phyloP scores from a whole-genome alignment of 2,329 filamentous ascomycete genomes.

The Fusarium verrucosum region DNA sequence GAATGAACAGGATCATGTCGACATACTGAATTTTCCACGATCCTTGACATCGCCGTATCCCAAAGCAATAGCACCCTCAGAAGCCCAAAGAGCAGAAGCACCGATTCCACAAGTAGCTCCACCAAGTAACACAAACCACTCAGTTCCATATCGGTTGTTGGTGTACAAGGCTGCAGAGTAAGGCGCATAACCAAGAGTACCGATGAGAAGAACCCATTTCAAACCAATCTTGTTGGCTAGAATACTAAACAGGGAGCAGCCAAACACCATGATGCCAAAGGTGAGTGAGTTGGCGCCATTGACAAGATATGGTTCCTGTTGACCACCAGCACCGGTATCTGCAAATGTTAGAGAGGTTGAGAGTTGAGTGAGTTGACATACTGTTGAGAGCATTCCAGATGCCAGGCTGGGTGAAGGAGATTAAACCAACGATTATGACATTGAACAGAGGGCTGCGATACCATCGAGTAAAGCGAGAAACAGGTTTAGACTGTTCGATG shows the following conservation, averaged over 20 bases:
- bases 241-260: conserved; percentile 53
- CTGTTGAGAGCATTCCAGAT: conserved; percentile 66
- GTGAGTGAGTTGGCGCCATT: conserved; percentile 42
- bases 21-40: conserved; percentile 53
- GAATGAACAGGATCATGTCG: rapidly evolving
- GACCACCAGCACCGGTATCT: conserved; percentile 62
- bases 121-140: conserved; percentile 62
- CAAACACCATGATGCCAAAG: conserved; percentile 56
- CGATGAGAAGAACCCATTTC: conserved; percentile 56
- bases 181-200: conserved; percentile 59
- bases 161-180: conserved; percentile 60
- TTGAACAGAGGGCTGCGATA: conserved; percentile 56
- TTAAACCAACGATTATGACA: conserved; percentile 61
- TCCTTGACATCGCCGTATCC: conserved; percentile 60
- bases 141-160: conserved; percentile 61
- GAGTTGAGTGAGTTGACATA: not conserved
- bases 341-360: not conserved
- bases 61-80: conserved; percentile 60
- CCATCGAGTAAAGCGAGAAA: conserved; percentile 38
- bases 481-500: conserved; percentile 26
- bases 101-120: conserved; percentile 60
- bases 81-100: conserved; percentile 61
- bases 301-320: conserved; percentile 59
- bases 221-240: conserved; percentile 61
- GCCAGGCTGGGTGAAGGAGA: conserved; percentile 61